Conservation (phyloP, 2,329 filamentous ascomycete genomes). For the Xylariaceae sp. region DNA sequence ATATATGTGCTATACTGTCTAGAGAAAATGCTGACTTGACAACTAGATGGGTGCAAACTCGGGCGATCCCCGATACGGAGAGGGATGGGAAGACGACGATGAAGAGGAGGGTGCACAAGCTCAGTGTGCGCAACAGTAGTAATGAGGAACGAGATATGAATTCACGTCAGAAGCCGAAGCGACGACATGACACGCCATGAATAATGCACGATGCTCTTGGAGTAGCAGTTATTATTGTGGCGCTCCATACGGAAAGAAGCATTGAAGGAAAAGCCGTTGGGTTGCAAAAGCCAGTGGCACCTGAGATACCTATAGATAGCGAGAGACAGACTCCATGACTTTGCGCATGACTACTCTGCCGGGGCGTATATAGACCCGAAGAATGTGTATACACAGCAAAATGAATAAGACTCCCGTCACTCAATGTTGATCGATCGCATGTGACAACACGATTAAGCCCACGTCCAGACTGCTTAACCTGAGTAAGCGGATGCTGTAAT, state of each 20-base stretch:
- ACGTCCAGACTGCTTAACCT: no score
- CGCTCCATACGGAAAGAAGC: no score
- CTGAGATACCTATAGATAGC: conserved; percentile 3
- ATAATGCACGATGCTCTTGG: conserved; percentile 2
- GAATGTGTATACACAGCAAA: conserved; percentile 11
- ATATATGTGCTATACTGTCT: conserved; percentile 28
- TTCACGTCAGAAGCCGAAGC: conserved; percentile 15
- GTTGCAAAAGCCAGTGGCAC: no score
- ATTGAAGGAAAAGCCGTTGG: no score
- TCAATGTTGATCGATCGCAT: background rate
- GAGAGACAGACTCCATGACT: conserved; percentile 1
- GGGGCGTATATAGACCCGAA: conserved; percentile 17
- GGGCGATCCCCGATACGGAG: conserved; percentile 61
- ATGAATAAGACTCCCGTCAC: conserved; percentile 5
- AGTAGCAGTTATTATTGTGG: background rate
- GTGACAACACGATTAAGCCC: no score
- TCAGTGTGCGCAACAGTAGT: conserved; percentile 76
- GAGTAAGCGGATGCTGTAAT: no score
- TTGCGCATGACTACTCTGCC: conserved; percentile 4
- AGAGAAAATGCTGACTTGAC: background rate
- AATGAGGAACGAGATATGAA: conserved; percentile 36
- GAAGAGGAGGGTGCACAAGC: conserved; percentile 62
- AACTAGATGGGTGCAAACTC: conserved; percentile 64
- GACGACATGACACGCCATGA: background rate
- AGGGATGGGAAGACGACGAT: conserved; percentile 69